These are phyloP conservation scores for Plasmodium adleri DNA, from an alignment of 169 alveolate species.

Conservation along the genomic window DNA sequence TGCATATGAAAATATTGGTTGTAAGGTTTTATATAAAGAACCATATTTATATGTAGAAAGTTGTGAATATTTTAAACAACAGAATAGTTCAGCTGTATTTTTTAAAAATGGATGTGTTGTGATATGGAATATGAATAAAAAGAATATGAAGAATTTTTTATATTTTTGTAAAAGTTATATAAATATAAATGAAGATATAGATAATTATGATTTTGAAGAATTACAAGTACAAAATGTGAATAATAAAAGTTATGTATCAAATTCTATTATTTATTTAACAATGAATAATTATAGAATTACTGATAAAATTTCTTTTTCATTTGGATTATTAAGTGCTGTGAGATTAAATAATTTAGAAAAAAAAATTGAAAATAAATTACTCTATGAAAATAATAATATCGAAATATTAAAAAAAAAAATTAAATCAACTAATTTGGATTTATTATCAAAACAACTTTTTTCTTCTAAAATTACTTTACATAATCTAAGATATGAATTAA, in stretches of 20 bases:
- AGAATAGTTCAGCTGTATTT: slow-evolving; percentile 64
- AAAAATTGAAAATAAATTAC: slow-evolving; percentile 73
- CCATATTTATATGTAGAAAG: slow-evolving; percentile 77
- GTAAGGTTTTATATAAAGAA: slow-evolving; percentile 63
- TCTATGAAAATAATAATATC: slow-evolving; percentile 74
- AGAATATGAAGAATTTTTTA: slow-evolving; percentile 46
- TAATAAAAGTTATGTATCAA: slow-evolving; percentile 61
- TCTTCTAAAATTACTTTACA: slow-evolving; percentile 68
- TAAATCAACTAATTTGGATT: slow-evolving; percentile 59
- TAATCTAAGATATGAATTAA: slow-evolving; percentile 67
- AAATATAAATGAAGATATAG: slow-evolving; percentile 20
- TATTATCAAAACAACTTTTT: slow-evolving; percentile 67
- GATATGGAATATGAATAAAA: slow-evolving; percentile 74
- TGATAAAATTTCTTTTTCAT: slow-evolving; percentile 70
- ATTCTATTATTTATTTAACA: slow-evolving; percentile 68
- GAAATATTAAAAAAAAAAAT: slow-evolving; percentile 72
- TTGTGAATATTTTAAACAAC: slow-evolving; percentile 73
- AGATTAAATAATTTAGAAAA: slow-evolving; percentile 72
- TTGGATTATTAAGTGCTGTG: slow-evolving; percentile 72
- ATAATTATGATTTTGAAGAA: slow-evolving; percentile 68
- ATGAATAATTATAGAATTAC: slow-evolving; percentile 46
- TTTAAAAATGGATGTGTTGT: slow-evolving; percentile 77
- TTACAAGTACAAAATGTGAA: slow-evolving; percentile 69
- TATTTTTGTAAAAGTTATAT: slow-evolving; percentile 17
- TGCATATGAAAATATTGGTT: slow-evolving; percentile 52